Conservation (phyloP, 345 rosid genomes). For the Carallia brachiata region DNA sequence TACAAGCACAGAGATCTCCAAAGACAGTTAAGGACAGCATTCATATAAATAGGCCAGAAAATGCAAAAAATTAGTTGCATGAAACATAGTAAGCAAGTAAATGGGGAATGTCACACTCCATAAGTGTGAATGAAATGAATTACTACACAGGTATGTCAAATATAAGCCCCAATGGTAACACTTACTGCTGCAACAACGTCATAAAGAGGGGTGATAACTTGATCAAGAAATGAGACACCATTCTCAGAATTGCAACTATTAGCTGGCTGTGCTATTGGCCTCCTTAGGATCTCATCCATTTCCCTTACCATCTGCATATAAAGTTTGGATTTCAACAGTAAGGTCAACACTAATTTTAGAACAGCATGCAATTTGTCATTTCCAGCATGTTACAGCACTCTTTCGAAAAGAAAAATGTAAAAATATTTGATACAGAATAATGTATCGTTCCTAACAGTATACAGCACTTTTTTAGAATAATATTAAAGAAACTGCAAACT, state of each 20-base stretch:
- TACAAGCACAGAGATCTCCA: no score
- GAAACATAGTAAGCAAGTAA: no score
- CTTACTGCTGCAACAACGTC: constrained; percentile 87
- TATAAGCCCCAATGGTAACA: not conserved
- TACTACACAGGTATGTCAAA: not conserved
- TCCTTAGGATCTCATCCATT: constrained; percentile 81
- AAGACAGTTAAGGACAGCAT: no score
- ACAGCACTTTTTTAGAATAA: no score
- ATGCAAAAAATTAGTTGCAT: no score
- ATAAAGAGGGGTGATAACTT: constrained; percentile 75
- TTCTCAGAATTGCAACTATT: constrained; percentile 65
- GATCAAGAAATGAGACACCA: constrained; percentile 76
- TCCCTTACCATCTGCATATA: constrained; percentile 80
- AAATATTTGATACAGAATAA: no score
- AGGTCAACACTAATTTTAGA: not conserved
- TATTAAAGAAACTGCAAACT: no score
- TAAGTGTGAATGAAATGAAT: not conserved
- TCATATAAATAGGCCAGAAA: no score
- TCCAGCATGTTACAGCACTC: not conserved
- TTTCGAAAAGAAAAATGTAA: no score
- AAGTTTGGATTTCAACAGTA: constrained; percentile 7
- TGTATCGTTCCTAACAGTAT: no score
- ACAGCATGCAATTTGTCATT: not conserved
- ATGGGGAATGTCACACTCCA: no score
- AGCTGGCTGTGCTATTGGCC: constrained; percentile 69